Conservation (phyloP, 331 rosid genomes). For the Quercus phellos region DNA sequence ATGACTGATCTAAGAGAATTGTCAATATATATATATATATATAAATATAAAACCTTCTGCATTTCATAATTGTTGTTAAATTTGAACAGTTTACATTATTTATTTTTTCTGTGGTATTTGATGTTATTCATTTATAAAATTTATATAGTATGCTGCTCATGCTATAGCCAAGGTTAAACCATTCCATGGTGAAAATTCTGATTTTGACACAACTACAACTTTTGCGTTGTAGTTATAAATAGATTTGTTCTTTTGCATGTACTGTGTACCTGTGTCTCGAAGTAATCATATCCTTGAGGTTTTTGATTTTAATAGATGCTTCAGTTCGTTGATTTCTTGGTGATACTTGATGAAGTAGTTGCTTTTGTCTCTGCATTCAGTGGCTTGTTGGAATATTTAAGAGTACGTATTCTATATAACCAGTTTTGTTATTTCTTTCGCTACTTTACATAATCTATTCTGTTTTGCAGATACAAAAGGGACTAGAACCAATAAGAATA, state of each 20-base stretch:
- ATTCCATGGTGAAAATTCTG: neutral
- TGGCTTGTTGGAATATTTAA: neutral
- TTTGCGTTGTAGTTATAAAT: neutral
- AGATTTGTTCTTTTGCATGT: constrained; percentile 3
- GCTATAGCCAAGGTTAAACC: neutral
- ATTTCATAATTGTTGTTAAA: neutral
- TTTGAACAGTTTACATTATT: neutral
- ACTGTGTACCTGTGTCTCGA: neutral
- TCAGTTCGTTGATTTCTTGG: constrained; percentile 1
- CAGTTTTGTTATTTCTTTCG: constrained; percentile 11
- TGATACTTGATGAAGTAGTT: neutral
- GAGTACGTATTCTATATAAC: neutral
- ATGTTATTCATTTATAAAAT: neutral
- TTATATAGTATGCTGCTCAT: constrained; percentile 1
- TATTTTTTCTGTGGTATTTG: neutral
- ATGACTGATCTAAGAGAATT: too few species aligned
- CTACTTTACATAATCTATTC: constrained; percentile 15
- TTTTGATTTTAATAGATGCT: neutral
- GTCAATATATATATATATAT: too few species aligned
- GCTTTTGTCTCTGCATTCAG: constrained; percentile 7
- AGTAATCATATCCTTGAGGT: neutral
- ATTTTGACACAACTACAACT: neutral
- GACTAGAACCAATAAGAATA: constrained; percentile 50
- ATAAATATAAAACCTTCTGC: neutral
- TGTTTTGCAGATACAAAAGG: constrained; percentile 60